Conservation (phyloP, 176 grass and related monocot species). For the Eremochloa ophiuroides region DNA sequence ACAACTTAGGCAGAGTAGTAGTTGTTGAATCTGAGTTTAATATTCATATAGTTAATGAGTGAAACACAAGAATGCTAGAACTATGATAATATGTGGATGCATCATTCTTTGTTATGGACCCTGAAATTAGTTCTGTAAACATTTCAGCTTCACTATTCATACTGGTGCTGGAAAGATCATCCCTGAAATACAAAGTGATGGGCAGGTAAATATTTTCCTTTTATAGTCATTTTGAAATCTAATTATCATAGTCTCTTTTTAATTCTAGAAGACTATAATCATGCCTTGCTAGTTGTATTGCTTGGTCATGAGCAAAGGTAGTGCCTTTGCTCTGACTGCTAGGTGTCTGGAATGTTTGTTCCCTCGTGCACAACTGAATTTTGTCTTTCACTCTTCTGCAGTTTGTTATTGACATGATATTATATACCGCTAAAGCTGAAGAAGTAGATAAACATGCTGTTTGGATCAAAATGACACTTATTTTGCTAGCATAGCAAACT, state of each 20-base stretch:
- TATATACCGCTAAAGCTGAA: background rate
- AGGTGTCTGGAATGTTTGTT: conserved; percentile 1
- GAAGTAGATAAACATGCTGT: too few relatives aligned
- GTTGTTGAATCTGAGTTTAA: background rate
- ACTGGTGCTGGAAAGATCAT: conserved; percentile 94
- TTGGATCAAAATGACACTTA: too few relatives aligned
- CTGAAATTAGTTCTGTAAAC: conserved; percentile 20
- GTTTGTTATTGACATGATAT: background rate
- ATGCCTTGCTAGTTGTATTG: background rate
- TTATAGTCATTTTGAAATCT: conserved; percentile 8
- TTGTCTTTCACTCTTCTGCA: background rate
- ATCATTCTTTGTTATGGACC: conserved; percentile 8
- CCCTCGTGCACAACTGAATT: background rate
- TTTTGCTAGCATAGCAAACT: too few relatives aligned
- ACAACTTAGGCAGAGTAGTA: background rate
- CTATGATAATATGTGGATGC: background rate
- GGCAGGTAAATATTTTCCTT: conserved; percentile 57
- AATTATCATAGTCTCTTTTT: background rate
- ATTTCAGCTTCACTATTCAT: conserved; percentile 87
- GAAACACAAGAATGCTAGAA: background rate
- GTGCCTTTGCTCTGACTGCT: background rate
- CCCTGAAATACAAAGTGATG: conserved; percentile 88
- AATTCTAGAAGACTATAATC: background rate
- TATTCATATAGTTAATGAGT: background rate
- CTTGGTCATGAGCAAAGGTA: background rate